A percentile compares a stretch with the other conserved stretches of the same genome.
Conservation (phyloP, 2,329 filamentous ascomycete species). For the Colletotrichum limetticola region DNA sequence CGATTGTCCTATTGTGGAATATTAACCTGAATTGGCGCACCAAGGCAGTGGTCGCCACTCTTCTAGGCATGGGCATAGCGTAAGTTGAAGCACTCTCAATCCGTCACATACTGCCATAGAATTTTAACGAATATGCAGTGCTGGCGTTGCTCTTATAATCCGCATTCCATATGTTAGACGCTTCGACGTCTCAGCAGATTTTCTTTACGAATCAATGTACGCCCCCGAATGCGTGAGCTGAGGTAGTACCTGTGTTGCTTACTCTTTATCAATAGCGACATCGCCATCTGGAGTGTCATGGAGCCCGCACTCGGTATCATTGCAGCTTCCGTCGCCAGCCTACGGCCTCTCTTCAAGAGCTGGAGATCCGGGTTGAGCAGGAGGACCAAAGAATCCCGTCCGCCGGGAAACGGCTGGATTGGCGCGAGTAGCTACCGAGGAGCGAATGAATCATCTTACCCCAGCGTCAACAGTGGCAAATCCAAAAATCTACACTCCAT, state of each 20-base stretch:
- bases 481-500: conserved; percentile 10
- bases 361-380: conserved; percentile 38
- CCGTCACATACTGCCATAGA: not conserved
- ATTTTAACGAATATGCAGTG: conserved; percentile 40
- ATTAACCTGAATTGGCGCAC: conserved; percentile 58
- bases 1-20: conserved; percentile 61
- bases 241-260: not conserved
- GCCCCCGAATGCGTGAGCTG: too few species aligned
- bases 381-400: conserved; percentile 29
- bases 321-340: conserved; percentile 44
- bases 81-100: conserved; percentile 41
- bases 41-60: conserved; percentile 57
- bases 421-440: not conserved
- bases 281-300: conserved; percentile 45
- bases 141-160: conserved; percentile 50
- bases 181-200: conserved; percentile 40
- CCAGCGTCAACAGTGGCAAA: not conserved
- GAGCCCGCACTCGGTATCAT: conserved; percentile 48
- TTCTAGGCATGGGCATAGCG: conserved; percentile 62
- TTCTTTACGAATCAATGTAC: conserved; percentile 47
- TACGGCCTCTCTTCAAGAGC: conserved; percentile 45
- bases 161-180: conserved; percentile 48
- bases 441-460: not conserved
- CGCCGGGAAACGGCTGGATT: conserved; percentile 2
- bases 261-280: conserved; percentile 39